Base-by-base conservation (phyloP, 192 early-diverging fungal genomes). In the Backusella luteola region DNA sequence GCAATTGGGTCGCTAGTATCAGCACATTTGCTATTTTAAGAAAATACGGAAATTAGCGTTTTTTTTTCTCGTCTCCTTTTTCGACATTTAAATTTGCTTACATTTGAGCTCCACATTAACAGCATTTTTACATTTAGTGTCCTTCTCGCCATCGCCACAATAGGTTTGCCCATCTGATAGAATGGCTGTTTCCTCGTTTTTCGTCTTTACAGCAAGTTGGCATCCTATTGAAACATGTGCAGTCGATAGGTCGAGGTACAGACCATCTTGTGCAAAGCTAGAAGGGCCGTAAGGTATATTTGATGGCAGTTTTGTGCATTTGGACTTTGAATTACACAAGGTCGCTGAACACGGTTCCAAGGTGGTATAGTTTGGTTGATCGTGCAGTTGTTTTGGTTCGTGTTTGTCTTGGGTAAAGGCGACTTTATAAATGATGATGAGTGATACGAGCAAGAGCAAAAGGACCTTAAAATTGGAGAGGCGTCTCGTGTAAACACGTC, bases 221-320 rank as follows among this genome's bases (percentile, higher is more conserved):
- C 79, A 80, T 6, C 79, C 79, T 32, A 52, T 15, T 14, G 32
- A 44, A 11, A 76, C 79, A 12, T 80, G 19, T 19, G 68, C 63
- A n/a, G 71, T 67, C 15, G 79, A 75, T 8, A 80, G 35, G 36
- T 80, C 79, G 15, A 74, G 74, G 29, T 75, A 73, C 3, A 80
- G 21, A 34, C 49, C 46, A 32, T 75, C 68, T 66, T 75, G 34
- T 6, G 74, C 69, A 1, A 80, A 52, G 4, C 73, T 42, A 9
- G 69, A 46, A 49, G 69, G 67, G 0, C 41, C 21, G 6, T 76
- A 80, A 8, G 19, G 6, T 71, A 32, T 71, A 17, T 34, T 66
- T 9, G 74, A 69, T 72, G 29, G 66, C 70, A 74, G 73, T 32
- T 70, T 49, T 3, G 74, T 67, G 23, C 79, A 80, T 34, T 52